Evolutionary conservation across 139 green algal species (phyloP).

Genomic region (Coelastrella sp.): DNA sequence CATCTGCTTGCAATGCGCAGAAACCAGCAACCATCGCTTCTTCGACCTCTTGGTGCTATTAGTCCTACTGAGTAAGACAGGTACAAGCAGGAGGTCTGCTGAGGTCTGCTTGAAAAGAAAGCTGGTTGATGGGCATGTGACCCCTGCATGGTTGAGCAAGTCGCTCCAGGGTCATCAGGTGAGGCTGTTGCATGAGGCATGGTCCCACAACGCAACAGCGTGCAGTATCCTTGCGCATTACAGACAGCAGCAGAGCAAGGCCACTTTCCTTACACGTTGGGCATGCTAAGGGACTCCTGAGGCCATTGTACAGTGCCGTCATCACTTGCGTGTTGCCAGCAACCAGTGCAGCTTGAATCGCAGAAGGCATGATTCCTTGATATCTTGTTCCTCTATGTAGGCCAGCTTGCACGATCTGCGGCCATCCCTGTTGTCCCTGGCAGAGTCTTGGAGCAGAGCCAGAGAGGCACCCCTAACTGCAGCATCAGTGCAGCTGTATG

Average conservation of each 20-base stretch:
- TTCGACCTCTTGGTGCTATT: constrained; percentile 46
- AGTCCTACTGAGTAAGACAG: neutral
- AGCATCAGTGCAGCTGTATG: constrained; percentile 49
- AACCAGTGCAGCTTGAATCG: too few relatives aligned
- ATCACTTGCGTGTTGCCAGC: too few relatives aligned
- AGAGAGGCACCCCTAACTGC: constrained; percentile 16
- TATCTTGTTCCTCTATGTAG: neutral
- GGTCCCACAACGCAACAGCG: neutral
- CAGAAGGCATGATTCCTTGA: neutral
- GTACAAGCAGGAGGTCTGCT: neutral
- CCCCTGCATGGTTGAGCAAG: constrained; percentile 28
- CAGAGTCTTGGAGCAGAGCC: constrained; percentile 21
- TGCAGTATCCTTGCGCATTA: neutral
- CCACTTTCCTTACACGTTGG: too few relatives aligned
- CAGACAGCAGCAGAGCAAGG: neutral
- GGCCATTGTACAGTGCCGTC: too few relatives aligned
- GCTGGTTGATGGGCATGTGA: constrained; percentile 37
- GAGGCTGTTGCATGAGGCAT: neutral
- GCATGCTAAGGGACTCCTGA: too few relatives aligned
- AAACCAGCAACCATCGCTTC: neutral
- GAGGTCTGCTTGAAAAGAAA: constrained; percentile 16
- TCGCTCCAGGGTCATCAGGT: constrained; percentile 37
- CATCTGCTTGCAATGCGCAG: constrained; percentile 3
- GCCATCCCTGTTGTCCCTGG: constrained; percentile 26
- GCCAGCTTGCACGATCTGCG: constrained; percentile 20